Evolutionary conservation across 345 rosid genomes (phyloP).

Genomic region (Brassica rapa): DNA sequence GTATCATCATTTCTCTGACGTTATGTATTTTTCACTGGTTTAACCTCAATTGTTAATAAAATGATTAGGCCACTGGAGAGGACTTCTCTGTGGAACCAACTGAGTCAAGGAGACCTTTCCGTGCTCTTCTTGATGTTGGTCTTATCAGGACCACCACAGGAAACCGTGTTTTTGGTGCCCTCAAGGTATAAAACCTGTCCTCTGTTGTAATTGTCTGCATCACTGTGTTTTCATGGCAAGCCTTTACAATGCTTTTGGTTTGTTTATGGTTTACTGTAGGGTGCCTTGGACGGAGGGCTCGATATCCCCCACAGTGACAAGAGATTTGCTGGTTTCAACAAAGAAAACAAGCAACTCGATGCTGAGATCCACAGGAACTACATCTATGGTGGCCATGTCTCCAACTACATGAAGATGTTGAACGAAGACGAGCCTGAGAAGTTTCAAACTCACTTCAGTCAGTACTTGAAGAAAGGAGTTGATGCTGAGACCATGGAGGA

Average conservation of each 20-base stretch:
- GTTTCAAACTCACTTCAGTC: conserved; percentile 66
- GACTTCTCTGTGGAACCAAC: conserved; percentile 71
- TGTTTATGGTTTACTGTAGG: background rate
- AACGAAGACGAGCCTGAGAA: conserved; percentile 75
- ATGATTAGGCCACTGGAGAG: conserved; percentile 48
- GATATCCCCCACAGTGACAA: conserved; percentile 77
- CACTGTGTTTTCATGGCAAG: background rate
- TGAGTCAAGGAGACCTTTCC: conserved; percentile 71
- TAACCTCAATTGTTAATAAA: background rate
- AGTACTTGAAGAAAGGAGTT: conserved; percentile 54
- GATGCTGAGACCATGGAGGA: conserved; percentile 60
- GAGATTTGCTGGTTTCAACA: conserved; percentile 55
- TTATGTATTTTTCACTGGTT: background rate
- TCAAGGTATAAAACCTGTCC: conserved; percentile 48
- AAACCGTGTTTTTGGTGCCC: conserved; percentile 75
- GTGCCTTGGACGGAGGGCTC: conserved; percentile 71
- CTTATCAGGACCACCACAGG: conserved; percentile 71
- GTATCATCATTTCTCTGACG: background rate
- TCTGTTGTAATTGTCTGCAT: background rate
- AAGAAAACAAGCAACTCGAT: background rate
- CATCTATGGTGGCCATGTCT: conserved; percentile 34
- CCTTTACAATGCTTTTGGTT: background rate
- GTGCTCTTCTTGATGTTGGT: conserved; percentile 83
- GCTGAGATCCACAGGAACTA: background rate
- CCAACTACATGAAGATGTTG: conserved; percentile 59